Evolutionary conservation across 2,329 filamentous ascomycete genomes (phyloP), one percentile per base, ranked within the genome.

Genomic region (Aspergillus hiratsukae): DNA sequence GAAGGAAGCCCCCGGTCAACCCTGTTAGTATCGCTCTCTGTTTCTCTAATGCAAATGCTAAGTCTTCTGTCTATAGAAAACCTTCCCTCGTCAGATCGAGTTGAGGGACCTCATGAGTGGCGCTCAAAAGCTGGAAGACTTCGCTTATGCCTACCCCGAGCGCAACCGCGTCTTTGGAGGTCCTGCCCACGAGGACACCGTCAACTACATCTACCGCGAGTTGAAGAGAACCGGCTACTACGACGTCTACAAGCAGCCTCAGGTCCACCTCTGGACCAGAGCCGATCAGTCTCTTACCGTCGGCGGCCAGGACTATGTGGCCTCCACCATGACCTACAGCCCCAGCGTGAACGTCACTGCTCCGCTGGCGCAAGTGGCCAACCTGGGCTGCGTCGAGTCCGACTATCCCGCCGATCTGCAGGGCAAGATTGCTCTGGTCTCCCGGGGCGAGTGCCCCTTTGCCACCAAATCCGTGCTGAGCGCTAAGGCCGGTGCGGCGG

Each of bases 391-490:
- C 69, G 69, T 81, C 17, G 72, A 76, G 61, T 76, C 79, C 2
- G 87, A 92, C 72, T 92, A 84, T 68, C 83, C 88, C 1, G 52
- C 35, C 3, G 72, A 76, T 1, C 75, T 87, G 3, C 70, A 76
- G 9, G 87, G 85, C 51, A 84, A 83, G 56, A 86, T 94, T 57
- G 89, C 87, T 9, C 78, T 94, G 40, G 81, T 94, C 61, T 78
- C 80, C 29, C 85, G 90, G 54, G 90, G 90, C 53, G 78, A 74
- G 1, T 94, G 90, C 68, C 63, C 84, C 7, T 94, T 93, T 63
- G 88, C 86, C 10, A 73, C 80, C 57, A 94, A 94, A 76, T 87
- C 87, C 1, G 80, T 80, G 53, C 75, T 83, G 14, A 89, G 90
- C 5, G 87, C 86, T 45, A 79, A 77, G 50, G 87, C 87, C 1